Evolutionary conservation across 225 moss, liverwort and hornwort genomes (phyloP).

Genomic region (Anthoceros angustus): DNA sequence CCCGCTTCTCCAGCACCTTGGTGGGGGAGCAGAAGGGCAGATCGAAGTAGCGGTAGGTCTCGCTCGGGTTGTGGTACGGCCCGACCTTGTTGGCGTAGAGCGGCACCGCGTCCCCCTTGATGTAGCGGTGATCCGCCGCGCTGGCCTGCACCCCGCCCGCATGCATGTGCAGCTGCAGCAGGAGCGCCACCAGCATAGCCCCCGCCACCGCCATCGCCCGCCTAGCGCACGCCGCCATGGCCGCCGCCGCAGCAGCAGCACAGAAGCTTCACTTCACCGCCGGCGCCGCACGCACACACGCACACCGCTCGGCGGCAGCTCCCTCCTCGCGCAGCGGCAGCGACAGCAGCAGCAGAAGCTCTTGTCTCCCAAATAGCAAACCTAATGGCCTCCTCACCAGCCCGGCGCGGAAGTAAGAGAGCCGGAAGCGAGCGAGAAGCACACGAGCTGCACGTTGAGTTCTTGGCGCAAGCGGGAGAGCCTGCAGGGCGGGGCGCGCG

Average conservation of each 20-base stretch:
- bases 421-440: neutral
- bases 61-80: slow-evolving; percentile 92
- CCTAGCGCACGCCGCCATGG: neutral
- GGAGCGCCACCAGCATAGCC: neutral
- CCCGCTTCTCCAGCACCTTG: slow-evolving; percentile 74
- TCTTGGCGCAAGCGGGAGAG: neutral
- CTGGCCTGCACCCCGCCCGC: slow-evolving; percentile 22
- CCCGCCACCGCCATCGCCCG: neutral
- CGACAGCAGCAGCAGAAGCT: neutral
- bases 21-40: slow-evolving; percentile 73
- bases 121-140: slow-evolving; percentile 61
- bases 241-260: neutral
- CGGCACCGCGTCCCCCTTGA: slow-evolving; percentile 53
- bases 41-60: slow-evolving; percentile 88
- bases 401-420: neutral
- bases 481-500: too few species aligned
- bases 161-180: neutral
- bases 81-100: slow-evolving; percentile 95
- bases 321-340: neutral
- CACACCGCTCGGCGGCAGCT: neutral
- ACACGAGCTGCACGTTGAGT: slow-evolving; percentile 3
- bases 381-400: neutral
- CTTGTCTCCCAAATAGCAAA: neutral
- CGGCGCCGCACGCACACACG: neutral
- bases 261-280: neutral